Percentiles rank a stretch among this genome's conserved stretches.
Evolutionary conservation across 805 yeast genomes (phyloP).

Genomic region (Alloascoidea africana): DNA sequence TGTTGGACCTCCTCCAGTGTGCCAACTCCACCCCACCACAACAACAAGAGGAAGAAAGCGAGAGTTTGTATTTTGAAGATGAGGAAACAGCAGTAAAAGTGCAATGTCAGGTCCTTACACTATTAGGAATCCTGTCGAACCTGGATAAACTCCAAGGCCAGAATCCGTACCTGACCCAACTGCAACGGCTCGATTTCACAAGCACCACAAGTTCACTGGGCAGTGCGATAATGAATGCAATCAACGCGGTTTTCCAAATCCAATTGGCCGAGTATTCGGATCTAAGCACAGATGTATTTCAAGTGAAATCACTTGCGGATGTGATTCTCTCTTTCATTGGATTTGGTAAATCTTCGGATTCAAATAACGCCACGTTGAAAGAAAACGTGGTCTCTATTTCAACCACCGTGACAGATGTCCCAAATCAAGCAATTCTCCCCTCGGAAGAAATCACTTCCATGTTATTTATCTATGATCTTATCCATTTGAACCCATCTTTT

Average conservation of each 20-base stretch:
- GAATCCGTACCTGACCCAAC: not conserved
- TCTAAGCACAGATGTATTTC: not conserved
- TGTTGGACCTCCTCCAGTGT: not conserved
- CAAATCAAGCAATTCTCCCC: not conserved
- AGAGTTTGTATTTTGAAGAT: not conserved
- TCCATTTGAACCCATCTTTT: not conserved
- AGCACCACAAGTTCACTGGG: not conserved
- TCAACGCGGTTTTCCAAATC: not conserved
- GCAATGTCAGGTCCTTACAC: not conserved
- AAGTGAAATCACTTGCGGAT: not conserved
- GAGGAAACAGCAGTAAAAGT: not conserved
- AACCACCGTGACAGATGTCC: not conserved
- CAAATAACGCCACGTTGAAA: not conserved
- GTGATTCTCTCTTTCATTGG: not conserved
- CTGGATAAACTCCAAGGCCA: not conserved
- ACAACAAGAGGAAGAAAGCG: too few species aligned
- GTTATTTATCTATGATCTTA: not conserved
- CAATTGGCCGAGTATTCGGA: slow-evolving; percentile 1
- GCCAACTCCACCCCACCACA: too few species aligned
- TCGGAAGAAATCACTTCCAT: not conserved
- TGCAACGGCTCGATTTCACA: not conserved
- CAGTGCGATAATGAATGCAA: not conserved
- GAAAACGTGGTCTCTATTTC: not conserved
- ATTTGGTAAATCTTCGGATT: not conserved
- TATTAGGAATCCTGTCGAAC: slow-evolving; percentile 1